Base-by-base conservation (phyloP, 331 rosid species). In the Spiraea crenata region DNA sequence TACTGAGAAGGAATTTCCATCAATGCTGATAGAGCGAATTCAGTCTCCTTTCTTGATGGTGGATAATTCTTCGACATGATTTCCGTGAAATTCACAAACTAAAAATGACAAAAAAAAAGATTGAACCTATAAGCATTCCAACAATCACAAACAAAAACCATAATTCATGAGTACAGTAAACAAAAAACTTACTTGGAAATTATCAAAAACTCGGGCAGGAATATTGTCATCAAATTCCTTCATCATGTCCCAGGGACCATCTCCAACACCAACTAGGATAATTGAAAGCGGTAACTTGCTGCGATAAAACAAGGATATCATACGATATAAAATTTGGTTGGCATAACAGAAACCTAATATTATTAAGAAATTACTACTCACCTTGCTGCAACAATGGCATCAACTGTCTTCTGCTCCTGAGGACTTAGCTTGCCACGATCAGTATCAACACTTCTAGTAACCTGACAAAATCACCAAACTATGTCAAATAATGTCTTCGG, bases 211-310 rank as follows among this genome's bases (percentile, higher is more conserved):
- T n/a, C 96, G 85, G 54, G 92, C 70, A 19, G 98, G 98, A 59
- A 90, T 92, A 62, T 92, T 92, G 82, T 92, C 98, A 63, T 89
- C 98, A 40, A 92, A 92, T 56, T 88, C 89, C 79, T 75, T 86
- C 98, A 92, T 92, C 90, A 82, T 92, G 81, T 92, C 96, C 95
- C 98, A 92, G 49, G 98, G 98, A 46, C 98, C 98, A 81, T 92
- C 98, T 68, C 98, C 98, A 73, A 92, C 98, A 62, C 98, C 98
- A 66, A 89, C 91, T 75, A 92, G 72, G 62, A 92, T 74, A 69
- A 92, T 92, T 63, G 98, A 92, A 20, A 92, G 88, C 16, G 98
- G 96, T 52, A 83, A 85, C 58, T 87, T 92, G 79, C 98, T 92
- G 91, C 25, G 61, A 75, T 54, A 68, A 75, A 73, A 72, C 3